A percentile compares a stretch with the other conserved stretches of the same genome.
Conservation (phyloP, 176 grass and related monocot genomes). For the Urochloa ruziziensis region DNA sequence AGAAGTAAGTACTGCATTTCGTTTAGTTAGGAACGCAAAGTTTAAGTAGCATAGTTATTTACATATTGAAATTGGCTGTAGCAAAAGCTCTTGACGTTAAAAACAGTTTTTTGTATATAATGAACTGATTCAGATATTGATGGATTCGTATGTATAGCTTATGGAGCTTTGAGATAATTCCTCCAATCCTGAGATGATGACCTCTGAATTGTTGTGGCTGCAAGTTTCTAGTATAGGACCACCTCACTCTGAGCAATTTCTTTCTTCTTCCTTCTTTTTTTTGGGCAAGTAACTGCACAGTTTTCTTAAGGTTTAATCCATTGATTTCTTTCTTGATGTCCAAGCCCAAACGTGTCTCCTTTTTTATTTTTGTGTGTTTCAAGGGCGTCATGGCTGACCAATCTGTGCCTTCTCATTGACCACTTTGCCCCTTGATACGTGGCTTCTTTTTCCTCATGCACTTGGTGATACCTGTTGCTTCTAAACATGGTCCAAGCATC, state of each 20-base stretch:
- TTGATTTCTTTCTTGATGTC: slow-evolving; percentile 36
- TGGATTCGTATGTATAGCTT: slow-evolving; percentile 9
- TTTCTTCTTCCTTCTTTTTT: neutral
- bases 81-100: neutral
- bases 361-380: slow-evolving; percentile 23
- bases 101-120: neutral
- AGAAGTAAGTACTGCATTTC: neutral
- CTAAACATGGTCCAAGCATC: slow-evolving; percentile 43
- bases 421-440: slow-evolving; percentile 18
- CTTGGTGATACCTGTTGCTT: slow-evolving; percentile 45
- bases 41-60: neutral
- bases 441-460: slow-evolving; percentile 20
- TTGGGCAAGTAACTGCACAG: neutral
- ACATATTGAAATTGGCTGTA: neutral
- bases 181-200: slow-evolving; percentile 1
- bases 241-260: slow-evolving; percentile 23
- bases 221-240: slow-evolving; percentile 1
- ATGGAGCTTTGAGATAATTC: neutral
- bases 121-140: neutral
- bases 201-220: slow-evolving; percentile 13
- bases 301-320: slow-evolving; percentile 33
- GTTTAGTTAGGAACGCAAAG: neutral
- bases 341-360: slow-evolving; percentile 11
- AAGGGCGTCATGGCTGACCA: slow-evolving; percentile 23
- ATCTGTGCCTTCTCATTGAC: slow-evolving; percentile 35